These are phyloP conservation scores for Russula vinacea DNA, from an alignment of 768 basidiomycete genomes.

Conservation along the genomic window DNA sequence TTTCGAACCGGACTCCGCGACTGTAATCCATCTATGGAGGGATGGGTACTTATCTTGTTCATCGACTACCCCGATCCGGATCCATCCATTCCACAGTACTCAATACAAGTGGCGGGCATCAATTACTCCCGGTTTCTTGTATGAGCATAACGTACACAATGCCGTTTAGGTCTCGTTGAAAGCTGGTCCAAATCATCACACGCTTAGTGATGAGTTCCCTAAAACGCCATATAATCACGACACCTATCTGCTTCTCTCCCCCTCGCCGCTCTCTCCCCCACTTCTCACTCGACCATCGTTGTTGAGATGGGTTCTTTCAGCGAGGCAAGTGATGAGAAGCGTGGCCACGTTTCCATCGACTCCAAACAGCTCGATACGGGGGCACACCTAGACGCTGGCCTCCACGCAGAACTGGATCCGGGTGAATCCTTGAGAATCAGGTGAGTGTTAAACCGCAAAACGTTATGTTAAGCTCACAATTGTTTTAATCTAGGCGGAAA, in stretches of 20 bases:
- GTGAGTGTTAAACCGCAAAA: too few species aligned
- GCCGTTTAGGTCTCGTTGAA: neutral
- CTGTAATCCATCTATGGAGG: neutral
- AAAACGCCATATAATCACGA: neutral
- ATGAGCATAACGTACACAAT: neutral
- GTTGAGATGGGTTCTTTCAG: neutral
- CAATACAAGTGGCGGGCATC: neutral
- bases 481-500: too few species aligned
- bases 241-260: neutral
- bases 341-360: neutral
- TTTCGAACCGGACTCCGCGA: neutral
- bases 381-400: too few species aligned
- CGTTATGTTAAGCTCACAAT: neutral
- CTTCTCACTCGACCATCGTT: neutral
- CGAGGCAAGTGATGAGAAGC: too few species aligned
- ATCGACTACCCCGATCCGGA: neutral
- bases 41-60: neutral
- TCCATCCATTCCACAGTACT: neutral
- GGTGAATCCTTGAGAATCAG: too few species aligned
- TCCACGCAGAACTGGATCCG: too few species aligned
- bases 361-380: too few species aligned
- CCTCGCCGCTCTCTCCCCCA: neutral
- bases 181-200: constrained; percentile 1
- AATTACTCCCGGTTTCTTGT: neutral
- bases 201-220: neutral